Percentiles rank a stretch among this genome's conserved stretches.
These are phyloP conservation scores for Vanderwaltozyma verrucispora DNA, from an alignment of 805 yeast genomes.

Conservation along the genomic window DNA sequence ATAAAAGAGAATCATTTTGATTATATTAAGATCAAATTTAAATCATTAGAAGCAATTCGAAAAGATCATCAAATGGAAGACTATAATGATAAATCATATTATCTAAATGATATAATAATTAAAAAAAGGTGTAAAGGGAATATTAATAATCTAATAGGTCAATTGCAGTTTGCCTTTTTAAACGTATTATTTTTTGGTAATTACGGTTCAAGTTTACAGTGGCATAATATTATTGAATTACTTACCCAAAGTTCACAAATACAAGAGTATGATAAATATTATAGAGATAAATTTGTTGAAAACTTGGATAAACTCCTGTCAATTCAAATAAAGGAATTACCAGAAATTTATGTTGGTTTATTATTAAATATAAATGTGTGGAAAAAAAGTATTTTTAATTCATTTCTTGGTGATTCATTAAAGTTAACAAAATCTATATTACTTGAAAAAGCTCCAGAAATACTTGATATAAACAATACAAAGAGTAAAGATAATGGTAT, in stretches of 20 bases:
- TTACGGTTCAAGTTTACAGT: conserved; percentile 52
- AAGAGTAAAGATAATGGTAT: not conserved
- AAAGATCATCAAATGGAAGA: conserved; percentile 37
- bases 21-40: conserved; percentile 21
- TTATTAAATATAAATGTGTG: conserved; percentile 17
- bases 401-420: conserved; percentile 8
- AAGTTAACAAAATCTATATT: not conserved
- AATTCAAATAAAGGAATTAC: conserved; percentile 15
- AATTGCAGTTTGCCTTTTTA: conserved; percentile 43
- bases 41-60: conserved; percentile 23
- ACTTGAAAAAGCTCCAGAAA: not conserved
- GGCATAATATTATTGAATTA: conserved; percentile 46
- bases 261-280: not conserved
- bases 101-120: conserved; percentile 31
- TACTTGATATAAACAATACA: too few relatives aligned
- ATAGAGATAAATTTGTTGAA: not conserved
- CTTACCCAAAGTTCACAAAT: conserved; percentile 12
- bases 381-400: conserved; percentile 8
- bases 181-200: conserved; percentile 47
- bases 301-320: conserved; percentile 13
- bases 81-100: conserved; percentile 54
- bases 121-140: conserved; percentile 19
- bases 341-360: conserved; percentile 16
- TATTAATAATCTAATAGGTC: conserved; percentile 35
- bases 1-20: conserved; percentile 7